Evolutionary conservation across 257 asterid species (phyloP), one percentile per base, ranked within the genome.

Genomic region (Gentiana straminea): DNA sequence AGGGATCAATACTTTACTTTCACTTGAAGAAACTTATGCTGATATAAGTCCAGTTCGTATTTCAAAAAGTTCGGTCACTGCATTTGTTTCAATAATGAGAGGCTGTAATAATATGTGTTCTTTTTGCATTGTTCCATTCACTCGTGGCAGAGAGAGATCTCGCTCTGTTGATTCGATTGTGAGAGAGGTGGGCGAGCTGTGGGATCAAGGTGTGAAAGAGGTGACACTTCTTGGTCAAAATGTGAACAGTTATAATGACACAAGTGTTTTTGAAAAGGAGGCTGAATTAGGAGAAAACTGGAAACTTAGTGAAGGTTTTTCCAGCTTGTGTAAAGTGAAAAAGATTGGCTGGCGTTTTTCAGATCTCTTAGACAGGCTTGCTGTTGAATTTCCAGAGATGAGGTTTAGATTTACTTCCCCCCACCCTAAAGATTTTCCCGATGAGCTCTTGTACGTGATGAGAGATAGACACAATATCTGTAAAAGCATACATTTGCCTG

Each of bases 71-170:
- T 83, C 95, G 1, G 83, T 87, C 53, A 76, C 86, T 68, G 98
- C 98, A 12, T 91, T 91, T 69, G 98, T 91, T 69, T 91, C 98
- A 24, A 71, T 91, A 49, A 91, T 91, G 98, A 83, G 97, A 81
- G 98, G 98, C 43, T 91, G 98, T 83, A 91, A 91, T 61, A 91
- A 91, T 56, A 87, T 87, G 98, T 91, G 98, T 75, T 84, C 97
- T 11, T 91, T 91, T 70, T 91, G 98, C 81, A 91, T 91, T 55
- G 98, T 91, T 58, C 98, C 98, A 67, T 91, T 91, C 81, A 91
- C 98, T 35, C 81, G 98, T 72, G 98, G 97, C 64, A 77, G 95
- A 58, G 98, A 91, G 68, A 68, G 98, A 50, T 91, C 98, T 4
- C 90, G 97, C 32, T 93, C 95, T 2, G 94, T 92, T 55, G 94